Evolutionary conservation across 495 filamentous ascomycete genomes (phyloP), one percentile per base, ranked within the genome.

Genomic region (Aspergillus incahuasiensis): DNA sequence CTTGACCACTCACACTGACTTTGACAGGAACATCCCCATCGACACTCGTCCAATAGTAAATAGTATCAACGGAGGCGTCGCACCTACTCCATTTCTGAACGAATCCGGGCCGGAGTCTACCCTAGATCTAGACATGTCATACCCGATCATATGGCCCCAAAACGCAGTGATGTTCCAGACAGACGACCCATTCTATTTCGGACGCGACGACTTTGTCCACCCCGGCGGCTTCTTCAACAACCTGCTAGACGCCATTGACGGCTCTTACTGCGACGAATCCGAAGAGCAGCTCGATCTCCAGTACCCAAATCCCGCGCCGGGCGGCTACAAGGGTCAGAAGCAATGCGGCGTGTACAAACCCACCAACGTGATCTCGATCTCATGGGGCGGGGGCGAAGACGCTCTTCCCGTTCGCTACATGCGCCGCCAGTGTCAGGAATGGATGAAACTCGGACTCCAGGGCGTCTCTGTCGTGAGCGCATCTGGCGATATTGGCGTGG

Each of bases 401-500:
- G 74, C 72, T 30, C 66, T 80, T 3, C 80, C 81, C 12, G 67
- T 74, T 34, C 64, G 64, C 38, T 86, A 82, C 63, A 74, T 78
- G 58, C 67, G 68, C 35, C 81, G 81, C 47, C 79, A 84, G 61
- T 83, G 82, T 66, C 68, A 72, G 48, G 79, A 84, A 63, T 84
- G 74, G 61, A 77, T 88, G 72, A 88, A 88, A 70, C 82, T 88
- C 6, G 84, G 78, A 2, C 71, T 87, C 20, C 79, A 80, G 54
- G 86, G 86, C 11, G 74, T 84, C 7, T 81, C 82, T 0, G 69
- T 87, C 18, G 59, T 89, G 35, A 80, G 81, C 57, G 79, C 84
- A 0, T 83, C 78, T 0, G 83, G 84, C 8, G 83, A 86, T 67
- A 74, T 70, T 25, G 83, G 84, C 28, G 83, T 58, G 5, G 49